Evolutionary conservation across 2,329 filamentous ascomycete genomes (phyloP).

Genomic region (Alternaria brassicae): DNA sequence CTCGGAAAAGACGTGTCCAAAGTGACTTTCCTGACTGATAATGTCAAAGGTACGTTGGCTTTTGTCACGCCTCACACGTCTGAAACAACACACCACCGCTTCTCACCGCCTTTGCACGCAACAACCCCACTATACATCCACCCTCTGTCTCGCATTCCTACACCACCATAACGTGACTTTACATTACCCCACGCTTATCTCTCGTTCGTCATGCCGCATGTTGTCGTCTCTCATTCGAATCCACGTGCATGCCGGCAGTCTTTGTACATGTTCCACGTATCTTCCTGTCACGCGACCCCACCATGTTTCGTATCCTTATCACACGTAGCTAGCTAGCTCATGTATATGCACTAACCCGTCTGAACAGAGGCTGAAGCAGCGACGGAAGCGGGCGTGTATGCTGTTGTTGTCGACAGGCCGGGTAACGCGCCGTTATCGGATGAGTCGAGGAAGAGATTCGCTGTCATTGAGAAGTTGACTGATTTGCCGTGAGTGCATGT

Average conservation of each 20-base stretch:
- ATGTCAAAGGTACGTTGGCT: slow-evolving; percentile 63
- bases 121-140: slow-evolving; percentile 16
- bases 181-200: neutral
- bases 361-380: slow-evolving; percentile 55
- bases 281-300: slow-evolving; percentile 9
- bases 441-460: slow-evolving; percentile 28
- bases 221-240: neutral
- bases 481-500: slow-evolving; percentile 46
- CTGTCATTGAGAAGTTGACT: slow-evolving; percentile 45
- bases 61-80: neutral
- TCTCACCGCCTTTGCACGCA: slow-evolving; percentile 8
- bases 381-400: slow-evolving; percentile 51
- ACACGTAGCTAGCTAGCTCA: neutral
- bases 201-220: slow-evolving; percentile 9
- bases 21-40: slow-evolving; percentile 84
- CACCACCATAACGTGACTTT: slow-evolving; percentile 4
- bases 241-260: neutral
- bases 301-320: slow-evolving; percentile 3
- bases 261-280: slow-evolving; percentile 2
- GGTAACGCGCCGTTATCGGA: slow-evolving; percentile 69
- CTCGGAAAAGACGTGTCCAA: slow-evolving; percentile 55
- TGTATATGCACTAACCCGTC: slow-evolving; percentile 23
- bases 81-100: slow-evolving; percentile 18
- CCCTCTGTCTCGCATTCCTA: neutral
- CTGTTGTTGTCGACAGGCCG: slow-evolving; percentile 62